These are phyloP conservation scores for Fonsecaea pugnacius DNA, from an alignment of 2,329 filamentous ascomycete genomes.

Conservation along the genomic window DNA sequence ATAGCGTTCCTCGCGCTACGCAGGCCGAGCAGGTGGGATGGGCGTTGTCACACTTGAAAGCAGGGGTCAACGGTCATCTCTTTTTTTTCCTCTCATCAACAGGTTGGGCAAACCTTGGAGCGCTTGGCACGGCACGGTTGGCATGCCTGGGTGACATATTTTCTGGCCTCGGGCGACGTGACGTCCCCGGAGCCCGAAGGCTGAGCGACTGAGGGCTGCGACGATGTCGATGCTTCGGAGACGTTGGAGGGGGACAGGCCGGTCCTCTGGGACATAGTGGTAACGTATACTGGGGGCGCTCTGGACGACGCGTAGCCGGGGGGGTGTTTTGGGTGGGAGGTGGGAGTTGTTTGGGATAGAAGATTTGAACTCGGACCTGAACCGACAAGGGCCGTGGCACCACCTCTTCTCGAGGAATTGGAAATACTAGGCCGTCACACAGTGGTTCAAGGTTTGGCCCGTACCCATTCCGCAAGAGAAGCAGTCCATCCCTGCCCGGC, in stretches of 20 bases:
- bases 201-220: constrained; percentile 4
- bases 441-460: neutral
- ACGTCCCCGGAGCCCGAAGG: neutral
- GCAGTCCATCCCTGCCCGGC: constrained; percentile 5
- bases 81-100: neutral
- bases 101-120: constrained; percentile 15
- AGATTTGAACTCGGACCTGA: neutral
- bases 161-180: constrained; percentile 9
- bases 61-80: neutral
- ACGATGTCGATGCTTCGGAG: constrained; percentile 2
- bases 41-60: constrained; percentile 21
- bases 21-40: constrained; percentile 21
- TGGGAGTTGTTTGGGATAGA: neutral
- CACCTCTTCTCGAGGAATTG: neutral
- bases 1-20: constrained; percentile 9
- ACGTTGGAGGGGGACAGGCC: constrained; percentile 2
- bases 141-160: constrained; percentile 24
- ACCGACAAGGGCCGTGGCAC: neutral
- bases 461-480: constrained; percentile 2
- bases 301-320: neutral
- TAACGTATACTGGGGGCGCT: neutral
- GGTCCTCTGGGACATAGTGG: neutral
- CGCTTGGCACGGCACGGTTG: constrained; percentile 21
- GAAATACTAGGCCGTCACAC: neutral
- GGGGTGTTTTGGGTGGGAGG: neutral